These are phyloP conservation scores for Tuber microsphaerosporum DNA, from an alignment of 495 filamentous ascomycete species.

Conservation along the genomic window DNA sequence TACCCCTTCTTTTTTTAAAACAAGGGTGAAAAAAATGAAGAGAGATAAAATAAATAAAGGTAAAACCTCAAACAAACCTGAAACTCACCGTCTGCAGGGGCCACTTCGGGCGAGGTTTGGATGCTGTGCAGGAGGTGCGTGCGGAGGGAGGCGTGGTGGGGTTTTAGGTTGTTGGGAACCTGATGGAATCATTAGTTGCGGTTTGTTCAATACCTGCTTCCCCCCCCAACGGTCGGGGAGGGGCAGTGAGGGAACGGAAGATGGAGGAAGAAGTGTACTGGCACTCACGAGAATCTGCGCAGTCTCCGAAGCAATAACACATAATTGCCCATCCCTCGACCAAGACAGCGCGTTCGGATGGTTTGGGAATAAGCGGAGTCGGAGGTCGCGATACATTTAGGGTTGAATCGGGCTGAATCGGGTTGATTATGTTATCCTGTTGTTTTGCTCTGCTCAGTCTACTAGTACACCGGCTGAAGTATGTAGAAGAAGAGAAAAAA, in stretches of 20 bases:
- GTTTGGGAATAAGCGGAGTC: conserved; percentile 45
- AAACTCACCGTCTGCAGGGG: conserved; percentile 4
- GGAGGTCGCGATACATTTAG: conserved; percentile 35
- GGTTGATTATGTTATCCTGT: neutral
- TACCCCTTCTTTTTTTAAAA: neutral
- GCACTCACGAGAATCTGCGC: conserved; percentile 51
- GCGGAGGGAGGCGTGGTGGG: neutral
- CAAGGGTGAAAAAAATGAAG: neutral
- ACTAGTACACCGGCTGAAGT: too few species aligned
- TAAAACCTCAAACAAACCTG: conserved; percentile 4
- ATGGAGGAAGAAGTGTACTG: neutral
- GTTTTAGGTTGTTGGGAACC: conserved; percentile 8
- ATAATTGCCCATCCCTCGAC: conserved; percentile 58
- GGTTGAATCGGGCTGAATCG: neutral
- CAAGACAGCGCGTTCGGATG: conserved; percentile 51
- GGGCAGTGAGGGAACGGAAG: neutral
- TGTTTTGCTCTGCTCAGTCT: neutral
- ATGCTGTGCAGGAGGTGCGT: conserved; percentile 3
- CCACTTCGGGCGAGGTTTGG: neutral
- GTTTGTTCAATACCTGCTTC: neutral
- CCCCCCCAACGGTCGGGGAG: conserved; percentile 8
- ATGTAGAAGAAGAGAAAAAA: too few species aligned
- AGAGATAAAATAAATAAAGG: neutral
- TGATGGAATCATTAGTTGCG: conserved; percentile 8
- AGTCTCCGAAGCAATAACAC: conserved; percentile 54